Percentiles rank a stretch among this genome's conserved stretches.
These are phyloP conservation scores for Talaromyces sp. DNA, from an alignment of 2,329 filamentous ascomycete genomes.

Conservation along the genomic window DNA sequence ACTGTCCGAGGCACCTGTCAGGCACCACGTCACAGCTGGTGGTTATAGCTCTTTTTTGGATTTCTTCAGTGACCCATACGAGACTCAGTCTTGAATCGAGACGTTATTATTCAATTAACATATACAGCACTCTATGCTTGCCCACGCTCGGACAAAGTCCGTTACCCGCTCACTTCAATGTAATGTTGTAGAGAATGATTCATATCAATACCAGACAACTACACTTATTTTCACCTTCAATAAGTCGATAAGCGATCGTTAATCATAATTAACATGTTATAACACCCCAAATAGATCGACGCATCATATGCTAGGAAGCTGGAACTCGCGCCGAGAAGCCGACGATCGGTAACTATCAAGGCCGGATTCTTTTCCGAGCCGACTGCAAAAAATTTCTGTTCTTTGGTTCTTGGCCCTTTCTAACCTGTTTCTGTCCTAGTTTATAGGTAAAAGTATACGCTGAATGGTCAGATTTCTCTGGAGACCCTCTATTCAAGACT, in stretches of 20 bases:
- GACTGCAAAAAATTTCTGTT: not conserved
- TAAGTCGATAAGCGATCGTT: not conserved
- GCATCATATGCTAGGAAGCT: not conserved
- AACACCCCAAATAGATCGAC: not conserved
- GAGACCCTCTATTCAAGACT: not conserved
- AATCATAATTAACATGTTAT: not conserved
- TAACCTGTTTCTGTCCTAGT: not conserved
- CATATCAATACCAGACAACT: not conserved
- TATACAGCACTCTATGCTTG: not conserved
- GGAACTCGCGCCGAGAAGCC: not conserved
- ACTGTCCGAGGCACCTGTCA: not conserved
- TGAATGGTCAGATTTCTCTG: not conserved
- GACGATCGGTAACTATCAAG: not conserved
- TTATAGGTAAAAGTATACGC: not conserved
- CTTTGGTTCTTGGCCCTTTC: not conserved
- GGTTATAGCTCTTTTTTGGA: not conserved
- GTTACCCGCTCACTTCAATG: not conserved
- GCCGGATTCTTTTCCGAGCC: not conserved
- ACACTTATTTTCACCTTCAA: not conserved
- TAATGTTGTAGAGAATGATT: not conserved
- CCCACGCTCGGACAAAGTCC: not conserved
- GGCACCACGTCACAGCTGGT: not conserved
- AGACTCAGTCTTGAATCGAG: not conserved
- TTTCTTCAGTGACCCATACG: not conserved
- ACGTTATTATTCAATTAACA: not conserved